Conservation (phyloP, 1,139 yeast species). For the Candida gigantensis region DNA sequence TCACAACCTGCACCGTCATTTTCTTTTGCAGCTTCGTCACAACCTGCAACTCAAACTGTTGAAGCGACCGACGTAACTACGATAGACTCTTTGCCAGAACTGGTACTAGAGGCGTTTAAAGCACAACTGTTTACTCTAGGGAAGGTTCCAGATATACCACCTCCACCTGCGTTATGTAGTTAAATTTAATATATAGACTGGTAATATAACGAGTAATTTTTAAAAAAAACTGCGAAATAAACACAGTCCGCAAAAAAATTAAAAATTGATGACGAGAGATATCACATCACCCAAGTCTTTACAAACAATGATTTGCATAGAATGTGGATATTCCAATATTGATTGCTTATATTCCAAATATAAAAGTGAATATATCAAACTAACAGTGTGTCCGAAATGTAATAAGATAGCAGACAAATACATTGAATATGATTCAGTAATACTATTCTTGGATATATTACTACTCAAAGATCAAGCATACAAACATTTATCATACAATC, state of each 20-base stretch:
- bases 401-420: constrained; percentile 81
- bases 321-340: constrained; percentile 67
- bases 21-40: constrained; percentile 6
- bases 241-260: neutral
- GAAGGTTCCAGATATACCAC: constrained; percentile 74
- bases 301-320: constrained; percentile 76
- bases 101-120: constrained; percentile 50
- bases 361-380: constrained; percentile 75
- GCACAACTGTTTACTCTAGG: constrained; percentile 60
- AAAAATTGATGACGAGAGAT: no score
- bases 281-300: constrained; percentile 1
- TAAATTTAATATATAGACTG: constrained; percentile 4
- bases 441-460: constrained; percentile 79
- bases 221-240: neutral
- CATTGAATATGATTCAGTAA: constrained; percentile 84
- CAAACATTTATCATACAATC: constrained; percentile 81
- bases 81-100: constrained; percentile 39
- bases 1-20: constrained; percentile 3
- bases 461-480: constrained; percentile 87
- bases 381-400: constrained; percentile 78
- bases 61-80: constrained; percentile 14
- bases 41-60: neutral
- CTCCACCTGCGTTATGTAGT: constrained; percentile 50
- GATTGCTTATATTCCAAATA: constrained; percentile 68
- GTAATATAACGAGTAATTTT: no score